Evolutionary conservation across 225 moss, liverwort and hornwort species (phyloP), one percentile per base, ranked within the genome.

Genomic region (Bryoerythrophyllum caledonicum): DNA sequence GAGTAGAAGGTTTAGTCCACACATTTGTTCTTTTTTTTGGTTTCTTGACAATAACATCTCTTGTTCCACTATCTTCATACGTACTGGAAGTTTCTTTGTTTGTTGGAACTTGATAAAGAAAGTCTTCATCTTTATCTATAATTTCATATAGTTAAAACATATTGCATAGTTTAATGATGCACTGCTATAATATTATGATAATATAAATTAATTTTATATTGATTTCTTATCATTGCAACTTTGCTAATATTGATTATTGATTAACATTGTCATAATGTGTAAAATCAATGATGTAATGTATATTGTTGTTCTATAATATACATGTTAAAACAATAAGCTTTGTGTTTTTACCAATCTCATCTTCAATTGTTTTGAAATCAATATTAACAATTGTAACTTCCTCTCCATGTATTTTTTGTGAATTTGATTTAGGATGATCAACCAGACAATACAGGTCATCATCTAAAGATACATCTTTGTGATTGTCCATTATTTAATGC

Each of bases 1-100:
- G 87, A 3, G 82, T 81, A 0, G 91, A 79, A 4, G 89, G 83
- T 82, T 92, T 96, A 2, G 91, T 90, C 96, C 93, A 96, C 25
- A 91, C 82, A 76, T 90, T 96, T 62, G 71, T 11, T 60, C 82
- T 84, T 58, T 90, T 96, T 70, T 88, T 96, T 23, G 84, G 80
- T 64, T 89, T 93, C 13, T 65, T 77, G 0, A 70, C 38, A 28
- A 87, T 60, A 11, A 73, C 65, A 32, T 95, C 93, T 71, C 74
- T 87, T 0, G n/a, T 73, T 73, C 65, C 2, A 70, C 72, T 80
- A 57, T 82, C 78, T 24, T 85, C 82, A 57, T 74, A 80, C 6
- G 77, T 66, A 9, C 62, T 53, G 1, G 80, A 82, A 21, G 70
- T 70, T 14, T 82, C 82, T 44, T 74, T 84, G 8, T 82, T 85